Percentiles rank a stretch among this genome's conserved stretches.
Conservation (phyloP, 2,329 filamentous ascomycete species). For the Calonectria pseudoturangicola region DNA sequence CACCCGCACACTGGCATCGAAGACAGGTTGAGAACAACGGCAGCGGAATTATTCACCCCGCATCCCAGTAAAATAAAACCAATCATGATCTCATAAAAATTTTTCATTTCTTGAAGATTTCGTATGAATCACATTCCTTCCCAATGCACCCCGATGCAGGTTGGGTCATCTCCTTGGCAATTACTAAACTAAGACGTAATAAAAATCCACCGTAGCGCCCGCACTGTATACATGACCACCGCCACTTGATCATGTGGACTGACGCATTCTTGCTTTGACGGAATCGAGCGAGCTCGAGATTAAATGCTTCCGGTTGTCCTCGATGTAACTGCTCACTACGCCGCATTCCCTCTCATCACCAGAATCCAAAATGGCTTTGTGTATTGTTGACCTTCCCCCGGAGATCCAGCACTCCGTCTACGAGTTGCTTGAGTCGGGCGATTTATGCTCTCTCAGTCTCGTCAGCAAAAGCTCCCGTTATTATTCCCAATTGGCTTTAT, state of each 20-base stretch:
- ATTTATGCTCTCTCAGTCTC: constrained; percentile 17
- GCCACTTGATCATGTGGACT: not conserved
- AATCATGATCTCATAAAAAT: constrained; percentile 1
- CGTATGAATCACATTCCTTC: constrained; percentile 12
- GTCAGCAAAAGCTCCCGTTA: not conserved
- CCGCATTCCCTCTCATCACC: not conserved
- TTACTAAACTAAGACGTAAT: constrained; percentile 19
- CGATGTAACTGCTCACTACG: not conserved
- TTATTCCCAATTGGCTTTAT: constrained; percentile 1
- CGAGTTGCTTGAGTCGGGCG: constrained; percentile 5
- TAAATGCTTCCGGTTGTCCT: not conserved
- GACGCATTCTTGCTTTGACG: not conserved
- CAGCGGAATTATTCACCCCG: too few relatives aligned
- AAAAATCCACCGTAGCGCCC: not conserved
- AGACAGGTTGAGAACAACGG: not conserved
- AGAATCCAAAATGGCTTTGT: constrained; percentile 5
- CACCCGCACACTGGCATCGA: not conserved
- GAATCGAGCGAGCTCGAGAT: not conserved
- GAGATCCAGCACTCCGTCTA: constrained; percentile 14
- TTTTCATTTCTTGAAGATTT: constrained; percentile 3
- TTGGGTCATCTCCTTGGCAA: constrained; percentile 2
- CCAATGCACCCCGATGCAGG: not conserved
- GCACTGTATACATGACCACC: not conserved
- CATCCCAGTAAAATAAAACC: not conserved
- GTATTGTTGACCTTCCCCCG: constrained; percentile 7